Conservation (phyloP, 257 asterid species). For the Petrea volubilis region DNA sequence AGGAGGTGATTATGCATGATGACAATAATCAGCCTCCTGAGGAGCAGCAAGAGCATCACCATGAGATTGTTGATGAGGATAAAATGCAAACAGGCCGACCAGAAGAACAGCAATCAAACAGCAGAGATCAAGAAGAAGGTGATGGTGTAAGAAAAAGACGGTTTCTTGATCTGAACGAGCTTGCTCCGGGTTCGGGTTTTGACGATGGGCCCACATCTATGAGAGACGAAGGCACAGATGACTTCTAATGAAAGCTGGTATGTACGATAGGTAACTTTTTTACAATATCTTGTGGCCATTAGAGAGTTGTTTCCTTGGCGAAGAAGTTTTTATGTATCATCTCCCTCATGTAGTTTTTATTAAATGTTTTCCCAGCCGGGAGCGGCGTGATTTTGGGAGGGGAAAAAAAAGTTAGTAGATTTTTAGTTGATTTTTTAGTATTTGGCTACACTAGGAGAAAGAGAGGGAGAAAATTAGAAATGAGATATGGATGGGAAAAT, state of each 20-base stretch:
- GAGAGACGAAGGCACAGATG: constrained; percentile 51
- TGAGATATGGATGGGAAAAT: constrained; percentile 41
- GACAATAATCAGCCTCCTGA: constrained; percentile 35
- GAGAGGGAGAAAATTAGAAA: constrained; percentile 16
- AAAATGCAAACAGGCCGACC: constrained; percentile 31
- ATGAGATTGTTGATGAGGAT: constrained; percentile 37
- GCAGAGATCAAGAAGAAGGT: constrained; percentile 50
- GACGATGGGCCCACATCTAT: constrained; percentile 67
- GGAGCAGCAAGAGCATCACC: constrained; percentile 32
- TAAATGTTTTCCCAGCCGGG: constrained; percentile 47
- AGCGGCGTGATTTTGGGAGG: constrained; percentile 32
- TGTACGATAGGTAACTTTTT: constrained; percentile 44
- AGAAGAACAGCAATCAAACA: constrained; percentile 27
- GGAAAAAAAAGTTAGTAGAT: constrained; percentile 47
- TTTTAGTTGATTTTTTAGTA: constrained; percentile 51
- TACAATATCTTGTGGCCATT: constrained; percentile 28
- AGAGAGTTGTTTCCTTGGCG: constrained; percentile 44
- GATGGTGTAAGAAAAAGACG: constrained; percentile 52
- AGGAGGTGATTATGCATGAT: constrained; percentile 30
- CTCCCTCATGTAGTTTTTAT: constrained; percentile 45
- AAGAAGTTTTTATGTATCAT: constrained; percentile 31
- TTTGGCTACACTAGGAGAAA: constrained; percentile 30
- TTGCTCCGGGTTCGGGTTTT: constrained; percentile 87
- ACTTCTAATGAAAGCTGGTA: constrained; percentile 44
- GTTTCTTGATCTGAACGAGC: constrained; percentile 89